Evolutionary conservation across 331 rosid species (phyloP).

Genomic region (Arachis monticola): DNA sequence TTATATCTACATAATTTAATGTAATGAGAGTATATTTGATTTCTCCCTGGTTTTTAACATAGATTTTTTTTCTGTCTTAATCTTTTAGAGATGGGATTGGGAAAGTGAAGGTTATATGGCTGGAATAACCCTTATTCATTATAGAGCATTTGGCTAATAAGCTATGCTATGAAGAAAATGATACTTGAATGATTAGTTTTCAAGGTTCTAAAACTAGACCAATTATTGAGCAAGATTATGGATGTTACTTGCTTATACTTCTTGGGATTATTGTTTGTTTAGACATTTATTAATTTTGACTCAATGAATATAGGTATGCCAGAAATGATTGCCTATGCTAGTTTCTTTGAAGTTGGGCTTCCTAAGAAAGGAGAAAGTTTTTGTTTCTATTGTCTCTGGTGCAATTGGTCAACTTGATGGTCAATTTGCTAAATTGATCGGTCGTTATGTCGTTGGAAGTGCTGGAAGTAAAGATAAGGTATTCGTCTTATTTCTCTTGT

Average conservation of each 20-base stretch:
- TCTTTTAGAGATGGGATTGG: too few relatives aligned
- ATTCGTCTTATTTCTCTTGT: constrained; percentile 2
- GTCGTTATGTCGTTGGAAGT: constrained; percentile 44
- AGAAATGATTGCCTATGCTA: constrained; percentile 50
- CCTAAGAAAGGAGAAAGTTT: constrained; percentile 53
- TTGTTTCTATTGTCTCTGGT: constrained; percentile 49
- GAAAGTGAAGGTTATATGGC: too few relatives aligned
- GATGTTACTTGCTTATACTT: background rate
- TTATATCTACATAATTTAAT: too few relatives aligned
- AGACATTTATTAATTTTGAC: background rate
- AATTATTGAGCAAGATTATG: background rate
- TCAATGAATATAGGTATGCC: constrained; percentile 27
- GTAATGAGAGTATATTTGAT: too few relatives aligned
- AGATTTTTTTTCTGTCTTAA: too few relatives aligned
- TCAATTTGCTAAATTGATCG: constrained; percentile 11
- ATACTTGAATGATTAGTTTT: too few relatives aligned
- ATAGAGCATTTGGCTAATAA: too few relatives aligned
- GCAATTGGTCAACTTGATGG: constrained; percentile 54
- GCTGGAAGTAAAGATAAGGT: constrained; percentile 56
- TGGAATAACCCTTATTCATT: too few relatives aligned
- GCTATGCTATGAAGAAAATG: too few relatives aligned
- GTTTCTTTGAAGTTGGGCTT: background rate
- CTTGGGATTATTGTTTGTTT: too few relatives aligned
- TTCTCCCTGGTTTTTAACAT: too few relatives aligned
- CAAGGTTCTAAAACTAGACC: too few relatives aligned